phyloP scores from a whole-genome alignment of 805 yeast species.

The Debaryomyces tyrocola region DNA sequence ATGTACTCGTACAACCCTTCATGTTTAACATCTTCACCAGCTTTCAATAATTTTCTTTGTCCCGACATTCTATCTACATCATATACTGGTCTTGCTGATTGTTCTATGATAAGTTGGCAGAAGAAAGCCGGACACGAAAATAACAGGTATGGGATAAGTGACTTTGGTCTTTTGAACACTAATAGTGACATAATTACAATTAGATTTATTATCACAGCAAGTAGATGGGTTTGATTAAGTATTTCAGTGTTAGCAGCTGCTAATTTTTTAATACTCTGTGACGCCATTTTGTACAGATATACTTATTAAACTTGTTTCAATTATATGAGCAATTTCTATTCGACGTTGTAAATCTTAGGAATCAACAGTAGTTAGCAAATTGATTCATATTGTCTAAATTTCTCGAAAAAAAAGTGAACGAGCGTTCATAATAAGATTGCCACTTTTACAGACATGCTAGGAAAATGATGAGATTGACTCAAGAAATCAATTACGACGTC shows the following conservation, averaged over 20 bases:
- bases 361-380: too few relatives aligned
- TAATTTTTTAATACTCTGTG: conserved; percentile 54
- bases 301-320: too few relatives aligned
- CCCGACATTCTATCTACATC: conserved; percentile 34
- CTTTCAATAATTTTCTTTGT: conserved; percentile 35
- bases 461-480: too few relatives aligned
- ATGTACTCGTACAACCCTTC: conserved; percentile 70
- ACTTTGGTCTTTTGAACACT: conserved; percentile 45
- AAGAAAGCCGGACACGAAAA: conserved; percentile 40
- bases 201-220: conserved; percentile 35
- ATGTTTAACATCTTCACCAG: conserved; percentile 65
- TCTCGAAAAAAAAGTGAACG: too few relatives aligned
- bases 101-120: conserved; percentile 55
- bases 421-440: too few relatives aligned
- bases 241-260: conserved; percentile 42
- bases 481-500: too few relatives aligned
- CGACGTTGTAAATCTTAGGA: too few relatives aligned
- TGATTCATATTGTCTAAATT: too few relatives aligned
- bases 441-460: too few relatives aligned
- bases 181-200: conserved; percentile 38
- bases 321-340: too few relatives aligned
- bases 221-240: conserved; percentile 38
- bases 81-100: conserved; percentile 59
- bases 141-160: conserved; percentile 38
- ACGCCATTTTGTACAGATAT: conserved; percentile 44